Conservation (phyloP, 2,329 filamentous ascomycete genomes). For the Diplodia intermedia region DNA sequence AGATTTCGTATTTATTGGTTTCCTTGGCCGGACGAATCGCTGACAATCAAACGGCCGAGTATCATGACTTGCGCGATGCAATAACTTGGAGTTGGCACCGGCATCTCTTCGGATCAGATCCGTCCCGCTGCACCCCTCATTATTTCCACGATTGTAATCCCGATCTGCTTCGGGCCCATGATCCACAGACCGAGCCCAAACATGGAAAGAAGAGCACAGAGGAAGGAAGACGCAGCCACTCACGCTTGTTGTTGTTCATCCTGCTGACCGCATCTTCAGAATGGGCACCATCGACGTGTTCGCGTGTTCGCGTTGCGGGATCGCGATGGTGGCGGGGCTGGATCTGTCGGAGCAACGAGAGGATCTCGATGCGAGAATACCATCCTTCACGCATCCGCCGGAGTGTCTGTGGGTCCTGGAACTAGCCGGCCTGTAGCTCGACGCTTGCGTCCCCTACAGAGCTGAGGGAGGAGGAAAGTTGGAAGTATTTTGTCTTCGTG, state of each 20-base stretch:
- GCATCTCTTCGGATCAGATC: background rate
- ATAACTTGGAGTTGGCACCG: background rate
- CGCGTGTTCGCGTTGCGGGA: background rate
- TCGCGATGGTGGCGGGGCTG: background rate
- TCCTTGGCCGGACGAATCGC: background rate
- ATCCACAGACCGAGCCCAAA: background rate
- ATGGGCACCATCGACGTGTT: background rate
- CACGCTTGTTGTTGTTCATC: background rate
- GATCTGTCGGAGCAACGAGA: background rate
- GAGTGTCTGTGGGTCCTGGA: background rate
- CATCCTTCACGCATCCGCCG: background rate
- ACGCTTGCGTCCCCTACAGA: background rate
- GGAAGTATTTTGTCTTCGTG: background rate
- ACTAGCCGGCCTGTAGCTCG: background rate
- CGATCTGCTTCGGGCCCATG: background rate
- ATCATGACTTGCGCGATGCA: background rate
- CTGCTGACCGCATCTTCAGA: background rate
- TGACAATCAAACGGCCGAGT: background rate
- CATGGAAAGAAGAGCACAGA: background rate
- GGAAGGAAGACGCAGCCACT: no score
- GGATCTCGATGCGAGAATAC: background rate
- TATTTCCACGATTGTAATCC: background rate
- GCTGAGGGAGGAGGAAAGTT: background rate
- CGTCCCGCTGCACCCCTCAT: background rate
- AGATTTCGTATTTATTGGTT: background rate